Evolutionary conservation across 2,329 filamentous ascomycete genomes (phyloP).

Genomic region (Trichoderma aggressivum): DNA sequence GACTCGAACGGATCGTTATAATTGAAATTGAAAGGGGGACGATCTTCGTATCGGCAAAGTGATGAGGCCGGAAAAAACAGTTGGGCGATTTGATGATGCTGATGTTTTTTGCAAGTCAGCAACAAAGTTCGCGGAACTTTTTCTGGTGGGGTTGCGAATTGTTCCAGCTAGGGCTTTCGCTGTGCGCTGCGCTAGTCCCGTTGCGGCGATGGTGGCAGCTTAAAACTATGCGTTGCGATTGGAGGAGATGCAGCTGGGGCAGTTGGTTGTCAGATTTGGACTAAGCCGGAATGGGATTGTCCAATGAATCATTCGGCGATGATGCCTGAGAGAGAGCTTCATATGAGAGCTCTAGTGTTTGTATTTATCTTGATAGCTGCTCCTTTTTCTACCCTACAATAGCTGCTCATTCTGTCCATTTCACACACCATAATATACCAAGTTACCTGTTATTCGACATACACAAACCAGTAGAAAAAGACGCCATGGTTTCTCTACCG

Average conservation of each 20-base stretch:
- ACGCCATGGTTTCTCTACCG: slow-evolving; percentile 46
- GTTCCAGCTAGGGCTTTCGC: slow-evolving; percentile 20
- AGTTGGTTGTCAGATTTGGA: neutral
- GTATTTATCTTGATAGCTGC: neutral
- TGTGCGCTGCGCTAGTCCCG: slow-evolving; percentile 25
- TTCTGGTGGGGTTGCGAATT: slow-evolving; percentile 20
- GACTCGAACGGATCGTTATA: slow-evolving; percentile 64
- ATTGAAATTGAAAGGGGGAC: neutral
- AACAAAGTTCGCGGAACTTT: slow-evolving; percentile 15
- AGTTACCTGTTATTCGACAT: neutral
- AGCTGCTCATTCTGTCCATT: neutral
- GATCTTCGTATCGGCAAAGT: slow-evolving; percentile 68
- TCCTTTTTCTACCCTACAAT: neutral
- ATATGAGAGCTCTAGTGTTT: neutral
- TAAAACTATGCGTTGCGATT: slow-evolving; percentile 17
- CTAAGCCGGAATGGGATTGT: neutral
- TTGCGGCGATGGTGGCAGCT: neutral
- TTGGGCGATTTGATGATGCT: slow-evolving; percentile 16
- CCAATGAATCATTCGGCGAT: slow-evolving; percentile 24
- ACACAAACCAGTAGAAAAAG: neutral
- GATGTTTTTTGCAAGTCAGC: slow-evolving; percentile 25
- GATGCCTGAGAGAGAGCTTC: slow-evolving; percentile 14
- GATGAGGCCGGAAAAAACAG: slow-evolving; percentile 53
- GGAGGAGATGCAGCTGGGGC: neutral
- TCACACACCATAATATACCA: neutral